phyloP scores from a whole-genome alignment of 75 land plant species.

The Selaginella tamariscina region DNA sequence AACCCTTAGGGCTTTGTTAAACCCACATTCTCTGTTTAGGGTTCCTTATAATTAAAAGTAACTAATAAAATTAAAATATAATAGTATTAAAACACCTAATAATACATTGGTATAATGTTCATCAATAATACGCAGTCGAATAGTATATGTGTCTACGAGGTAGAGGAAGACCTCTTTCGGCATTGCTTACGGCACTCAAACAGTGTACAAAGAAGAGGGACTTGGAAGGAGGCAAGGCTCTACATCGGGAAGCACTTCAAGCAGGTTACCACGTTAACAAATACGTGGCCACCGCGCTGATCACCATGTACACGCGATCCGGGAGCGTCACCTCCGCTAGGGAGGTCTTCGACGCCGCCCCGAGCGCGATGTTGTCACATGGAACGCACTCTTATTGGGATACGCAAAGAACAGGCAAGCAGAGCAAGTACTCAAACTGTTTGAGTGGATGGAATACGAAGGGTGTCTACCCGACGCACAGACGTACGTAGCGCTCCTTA shows the following conservation, averaged over 20 bases:
- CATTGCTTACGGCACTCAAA: too few species aligned
- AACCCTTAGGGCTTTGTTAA: not conserved
- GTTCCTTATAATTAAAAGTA: too few species aligned
- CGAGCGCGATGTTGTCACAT: conserved; percentile 19
- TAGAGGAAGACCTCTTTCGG: too few species aligned
- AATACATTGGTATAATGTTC: too few species aligned
- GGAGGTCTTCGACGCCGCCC: conserved; percentile 26
- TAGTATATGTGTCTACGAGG: too few species aligned
- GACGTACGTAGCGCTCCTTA: conserved; percentile 9
- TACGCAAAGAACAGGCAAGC: conserved; percentile 8
- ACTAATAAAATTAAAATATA: too few species aligned
- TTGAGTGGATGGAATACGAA: conserved; percentile 27
- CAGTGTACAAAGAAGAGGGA: too few species aligned
- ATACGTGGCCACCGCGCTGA: conserved; percentile 30
- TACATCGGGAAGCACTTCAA: not conserved
- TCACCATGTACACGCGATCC: conserved; percentile 18
- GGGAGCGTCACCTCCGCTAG: conserved; percentile 24
- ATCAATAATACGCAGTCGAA: too few species aligned
- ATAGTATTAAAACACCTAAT: too few species aligned
- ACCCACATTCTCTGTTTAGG: not conserved
- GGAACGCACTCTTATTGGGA: conserved; percentile 31
- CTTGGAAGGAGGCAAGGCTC: too few species aligned
- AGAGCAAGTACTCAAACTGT: conserved; percentile 22
- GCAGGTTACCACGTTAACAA: not conserved
- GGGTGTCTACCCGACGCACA: conserved; percentile 32